These are phyloP conservation scores for Leccinum subtestaceum DNA, from an alignment of 768 basidiomycete species.

Conservation along the genomic window DNA sequence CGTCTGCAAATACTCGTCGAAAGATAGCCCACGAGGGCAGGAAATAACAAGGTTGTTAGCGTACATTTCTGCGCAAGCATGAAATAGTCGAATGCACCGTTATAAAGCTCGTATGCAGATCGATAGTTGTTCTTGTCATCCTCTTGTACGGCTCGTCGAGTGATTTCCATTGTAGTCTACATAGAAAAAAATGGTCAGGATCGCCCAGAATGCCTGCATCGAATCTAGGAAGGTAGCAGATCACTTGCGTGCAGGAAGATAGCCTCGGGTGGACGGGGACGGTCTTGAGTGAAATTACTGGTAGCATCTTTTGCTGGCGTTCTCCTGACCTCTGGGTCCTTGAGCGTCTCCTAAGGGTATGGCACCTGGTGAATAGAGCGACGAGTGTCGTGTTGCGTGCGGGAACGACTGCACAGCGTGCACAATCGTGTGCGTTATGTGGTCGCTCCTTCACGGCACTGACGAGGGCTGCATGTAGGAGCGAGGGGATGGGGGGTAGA, in stretches of 20 bases:
- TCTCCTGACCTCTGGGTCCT: not conserved
- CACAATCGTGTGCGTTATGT: no score
- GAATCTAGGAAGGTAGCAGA: no score
- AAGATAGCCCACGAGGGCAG: not conserved
- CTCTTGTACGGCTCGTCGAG: constrained; percentile 84
- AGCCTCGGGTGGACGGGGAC: constrained; percentile 11
- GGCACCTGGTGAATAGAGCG: no score
- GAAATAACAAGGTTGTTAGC: not conserved
- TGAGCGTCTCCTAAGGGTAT: not conserved
- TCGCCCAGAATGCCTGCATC: not conserved
- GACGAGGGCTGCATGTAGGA: no score
- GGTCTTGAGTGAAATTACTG: not conserved
- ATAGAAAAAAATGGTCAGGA: not conserved
- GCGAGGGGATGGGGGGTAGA: no score
- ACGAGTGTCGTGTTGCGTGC: no score
- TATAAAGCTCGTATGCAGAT: constrained; percentile 89
- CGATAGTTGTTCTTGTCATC: constrained; percentile 88
- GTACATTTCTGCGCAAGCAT: constrained; percentile 91
- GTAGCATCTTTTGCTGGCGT: not conserved
- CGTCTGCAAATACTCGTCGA: constrained; percentile 35
- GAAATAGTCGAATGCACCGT: constrained; percentile 93
- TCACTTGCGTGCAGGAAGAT: constrained; percentile 15
- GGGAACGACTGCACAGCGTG: no score
- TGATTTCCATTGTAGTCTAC: constrained; percentile 79
- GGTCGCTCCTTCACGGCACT: no score